These are phyloP conservation scores for Aspergillus luchuensis DNA, from an alignment of 2,329 filamentous ascomycete genomes.

Conservation along the genomic window DNA sequence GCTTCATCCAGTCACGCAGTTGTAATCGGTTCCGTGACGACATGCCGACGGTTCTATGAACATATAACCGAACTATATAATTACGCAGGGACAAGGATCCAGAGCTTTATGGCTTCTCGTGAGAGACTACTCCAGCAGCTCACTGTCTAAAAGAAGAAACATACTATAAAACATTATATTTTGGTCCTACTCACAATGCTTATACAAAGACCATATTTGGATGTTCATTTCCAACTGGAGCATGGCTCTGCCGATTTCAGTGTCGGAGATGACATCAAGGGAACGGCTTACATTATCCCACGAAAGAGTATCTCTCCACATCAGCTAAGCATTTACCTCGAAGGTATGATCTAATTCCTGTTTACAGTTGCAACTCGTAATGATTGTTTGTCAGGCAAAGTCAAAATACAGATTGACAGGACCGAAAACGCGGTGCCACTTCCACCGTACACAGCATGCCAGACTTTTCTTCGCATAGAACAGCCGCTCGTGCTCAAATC, in stretches of 20 bases:
- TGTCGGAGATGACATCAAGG: constrained; percentile 17
- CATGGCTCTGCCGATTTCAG: constrained; percentile 8
- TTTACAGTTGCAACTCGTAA: background rate
- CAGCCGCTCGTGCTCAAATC: constrained; percentile 7
- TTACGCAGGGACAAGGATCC: no score
- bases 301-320: background rate
- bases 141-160: no score
- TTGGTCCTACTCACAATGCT: background rate
- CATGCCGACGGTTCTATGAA: no score
- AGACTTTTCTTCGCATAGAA: constrained; percentile 20
- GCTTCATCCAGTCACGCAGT: no score
- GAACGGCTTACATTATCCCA: constrained; percentile 12
- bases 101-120: no score
- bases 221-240: background rate
- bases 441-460: constrained; percentile 1
- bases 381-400: constrained; percentile 14
- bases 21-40: no score
- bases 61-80: no score
- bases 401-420: constrained; percentile 14
- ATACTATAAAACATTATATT: no score
- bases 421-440: constrained; percentile 20
- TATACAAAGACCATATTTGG: background rate
- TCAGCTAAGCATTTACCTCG: constrained; percentile 2
- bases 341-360: constrained; percentile 1
- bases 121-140: no score